A percentile compares a stretch with the other conserved stretches of the same genome.
phyloP scores from a whole-genome alignment of 2,329 filamentous ascomycete species.

The Byssochlamys sp. region DNA sequence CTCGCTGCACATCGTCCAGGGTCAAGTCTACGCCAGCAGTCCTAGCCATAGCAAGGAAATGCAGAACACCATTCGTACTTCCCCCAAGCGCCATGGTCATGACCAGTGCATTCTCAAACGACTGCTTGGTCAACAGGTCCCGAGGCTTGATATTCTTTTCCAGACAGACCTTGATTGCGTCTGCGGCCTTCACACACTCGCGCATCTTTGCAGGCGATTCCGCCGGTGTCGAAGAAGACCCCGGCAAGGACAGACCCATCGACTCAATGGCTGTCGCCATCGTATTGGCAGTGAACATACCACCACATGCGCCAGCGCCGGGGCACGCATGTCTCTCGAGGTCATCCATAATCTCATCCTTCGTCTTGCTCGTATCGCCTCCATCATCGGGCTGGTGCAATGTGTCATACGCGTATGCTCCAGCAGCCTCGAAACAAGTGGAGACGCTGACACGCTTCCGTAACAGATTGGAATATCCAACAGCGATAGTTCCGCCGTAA shows the following conservation, averaged over 20 bases:
- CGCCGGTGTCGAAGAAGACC: conserved; percentile 75
- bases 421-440: conserved; percentile 78
- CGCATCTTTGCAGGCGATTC: conserved; percentile 72
- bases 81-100: conserved; percentile 89
- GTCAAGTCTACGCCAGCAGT: conserved; percentile 69
- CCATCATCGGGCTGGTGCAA: conserved; percentile 60
- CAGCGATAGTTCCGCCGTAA: conserved; percentile 83
- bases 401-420: conserved; percentile 68
- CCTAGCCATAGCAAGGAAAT: conserved; percentile 83
- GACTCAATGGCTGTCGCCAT: conserved; percentile 87
- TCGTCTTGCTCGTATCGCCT: conserved; percentile 54
- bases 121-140: conserved; percentile 66
- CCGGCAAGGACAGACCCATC: conserved; percentile 72
- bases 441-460: conserved; percentile 76
- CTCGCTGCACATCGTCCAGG: conserved; percentile 72
- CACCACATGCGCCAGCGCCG: conserved; percentile 69
- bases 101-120: conserved; percentile 80
- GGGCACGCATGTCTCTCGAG: conserved; percentile 72
- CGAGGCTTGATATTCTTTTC: conserved; percentile 71
- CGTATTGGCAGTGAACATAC: conserved; percentile 92
- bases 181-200: conserved; percentile 72
- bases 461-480: conserved; percentile 70
- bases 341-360: conserved; percentile 73
- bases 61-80: conserved; percentile 78
- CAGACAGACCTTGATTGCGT: conserved; percentile 70